Evolutionary conservation across 495 filamentous ascomycete species (phyloP), one percentile per base, ranked within the genome.

Genomic region (Hypoxylon subgilvum): DNA sequence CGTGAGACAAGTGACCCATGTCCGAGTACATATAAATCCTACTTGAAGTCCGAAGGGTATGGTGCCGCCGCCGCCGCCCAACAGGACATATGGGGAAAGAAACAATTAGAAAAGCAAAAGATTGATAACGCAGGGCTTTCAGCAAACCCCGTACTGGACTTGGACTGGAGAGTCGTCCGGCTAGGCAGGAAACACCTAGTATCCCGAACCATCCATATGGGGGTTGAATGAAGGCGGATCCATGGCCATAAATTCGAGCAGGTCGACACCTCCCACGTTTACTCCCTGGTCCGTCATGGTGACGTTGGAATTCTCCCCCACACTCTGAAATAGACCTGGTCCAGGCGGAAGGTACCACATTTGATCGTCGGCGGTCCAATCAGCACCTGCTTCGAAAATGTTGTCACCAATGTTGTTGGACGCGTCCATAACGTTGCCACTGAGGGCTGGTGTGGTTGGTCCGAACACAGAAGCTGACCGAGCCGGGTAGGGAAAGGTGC

Each of bases 251-350:
- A 77, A 84, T 54, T 84, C 81, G 4, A 84, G 72, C 61, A 84
- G 44, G 47, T 84, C 81, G 6, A 84, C 63, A 2, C 81, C 81
- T 30, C 77, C 79, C 0, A 83, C 76, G 56, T 80, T 84, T 25
- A 84, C 81, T 27, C 81, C 81, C 67, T 84, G 80, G 5, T 81
- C 79, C 25, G 79, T 83, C 77, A 83, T 82, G 28, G 79, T 79
- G 18, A 83, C 80, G 3, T 69, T 70, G 16, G 69, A 67, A 47
- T 78, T 77, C 57, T 79, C 79, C 40, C 68, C 67, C 32, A 82
- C 69, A 57, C 78, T 82, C 53, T 81, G 78, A 66, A 81, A 84
- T 27, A 83, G 75, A 9, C 76, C 81, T 13, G 79, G 70, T 1
- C 80, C 81, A 9, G 81, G 70, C 2, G 80, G 80, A 12, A 83